Percentiles rank a stretch among this genome's conserved stretches.
phyloP scores from a whole-genome alignment of 2,329 filamentous ascomycete species.

The Trichoderma aggressivum region DNA sequence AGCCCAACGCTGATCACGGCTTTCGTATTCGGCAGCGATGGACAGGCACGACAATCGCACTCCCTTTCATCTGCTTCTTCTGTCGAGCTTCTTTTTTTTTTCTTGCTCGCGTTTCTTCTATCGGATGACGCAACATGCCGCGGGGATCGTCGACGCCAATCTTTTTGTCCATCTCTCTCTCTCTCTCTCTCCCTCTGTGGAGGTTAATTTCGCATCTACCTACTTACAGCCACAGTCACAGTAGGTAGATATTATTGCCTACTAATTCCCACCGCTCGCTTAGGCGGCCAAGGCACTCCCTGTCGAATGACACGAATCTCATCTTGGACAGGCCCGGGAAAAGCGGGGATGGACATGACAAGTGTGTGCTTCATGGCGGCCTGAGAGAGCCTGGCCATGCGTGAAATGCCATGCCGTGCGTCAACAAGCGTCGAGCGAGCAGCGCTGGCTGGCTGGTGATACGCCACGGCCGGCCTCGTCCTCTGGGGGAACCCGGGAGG shows the following conservation, averaged over 20 bases:
- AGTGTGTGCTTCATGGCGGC: neutral
- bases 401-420: slow-evolving; percentile 6
- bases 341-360: neutral
- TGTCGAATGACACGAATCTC: slow-evolving; percentile 4
- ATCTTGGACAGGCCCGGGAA: neutral
- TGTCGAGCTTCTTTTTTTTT: neutral
- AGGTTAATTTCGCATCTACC: neutral
- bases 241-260: too few relatives aligned
- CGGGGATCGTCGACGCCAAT: neutral
- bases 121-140: neutral
- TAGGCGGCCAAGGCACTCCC: neutral
- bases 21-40: slow-evolving; percentile 7
- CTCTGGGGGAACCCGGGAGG: slow-evolving; percentile 6
- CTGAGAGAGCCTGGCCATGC: slow-evolving; percentile 1
- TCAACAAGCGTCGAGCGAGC: neutral
- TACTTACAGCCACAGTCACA: neutral
- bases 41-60: neutral
- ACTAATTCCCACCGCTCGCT: neutral
- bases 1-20: neutral
- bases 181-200: neutral
- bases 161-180: neutral
- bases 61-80: neutral
- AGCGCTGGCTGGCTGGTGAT: neutral
- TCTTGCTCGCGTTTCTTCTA: neutral
- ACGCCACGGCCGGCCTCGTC: neutral